phyloP scores from a whole-genome alignment of 495 filamentous ascomycete species.

The Xylaria palmicola region DNA sequence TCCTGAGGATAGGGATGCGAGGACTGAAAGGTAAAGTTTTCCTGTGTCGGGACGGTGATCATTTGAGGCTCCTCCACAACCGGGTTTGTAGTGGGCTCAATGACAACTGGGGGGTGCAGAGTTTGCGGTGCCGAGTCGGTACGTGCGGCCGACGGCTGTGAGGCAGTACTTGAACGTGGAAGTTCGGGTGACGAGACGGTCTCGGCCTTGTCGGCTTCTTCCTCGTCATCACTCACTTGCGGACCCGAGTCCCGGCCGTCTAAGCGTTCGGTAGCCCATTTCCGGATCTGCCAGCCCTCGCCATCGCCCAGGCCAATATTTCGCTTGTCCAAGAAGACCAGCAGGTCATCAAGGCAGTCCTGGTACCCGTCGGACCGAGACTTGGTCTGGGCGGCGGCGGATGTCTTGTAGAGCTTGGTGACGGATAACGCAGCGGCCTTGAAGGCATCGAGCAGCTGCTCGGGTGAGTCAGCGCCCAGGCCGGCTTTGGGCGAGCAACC shows the following conservation, averaged over 20 bases:
- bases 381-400: constrained; percentile 70
- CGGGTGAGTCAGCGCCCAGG: constrained; percentile 56
- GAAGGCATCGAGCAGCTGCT: constrained; percentile 85
- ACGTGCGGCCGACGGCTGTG: constrained; percentile 34
- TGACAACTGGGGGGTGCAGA: constrained; percentile 29
- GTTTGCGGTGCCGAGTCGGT: constrained; percentile 40
- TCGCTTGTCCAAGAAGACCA: constrained; percentile 79
- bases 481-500: constrained; percentile 28
- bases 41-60: constrained; percentile 39
- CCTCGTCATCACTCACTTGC: constrained; percentile 65
- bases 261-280: constrained; percentile 79
- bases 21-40: constrained; percentile 72
- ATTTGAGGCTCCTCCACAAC: constrained; percentile 32
- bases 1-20: constrained; percentile 67
- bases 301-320: constrained; percentile 74
- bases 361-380: constrained; percentile 81
- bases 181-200: constrained; percentile 60
- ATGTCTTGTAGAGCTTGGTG: constrained; percentile 92
- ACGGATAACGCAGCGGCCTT: constrained; percentile 90
- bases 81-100: constrained; percentile 28
- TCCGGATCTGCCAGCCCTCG: constrained; percentile 76
- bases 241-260: constrained; percentile 55
- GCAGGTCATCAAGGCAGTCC: constrained; percentile 86
- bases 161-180: constrained; percentile 50
- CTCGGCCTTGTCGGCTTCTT: constrained; percentile 62